These are phyloP conservation scores for Adansonia gregorii DNA, from an alignment of 441 rosid genomes.

Conservation along the genomic window DNA sequence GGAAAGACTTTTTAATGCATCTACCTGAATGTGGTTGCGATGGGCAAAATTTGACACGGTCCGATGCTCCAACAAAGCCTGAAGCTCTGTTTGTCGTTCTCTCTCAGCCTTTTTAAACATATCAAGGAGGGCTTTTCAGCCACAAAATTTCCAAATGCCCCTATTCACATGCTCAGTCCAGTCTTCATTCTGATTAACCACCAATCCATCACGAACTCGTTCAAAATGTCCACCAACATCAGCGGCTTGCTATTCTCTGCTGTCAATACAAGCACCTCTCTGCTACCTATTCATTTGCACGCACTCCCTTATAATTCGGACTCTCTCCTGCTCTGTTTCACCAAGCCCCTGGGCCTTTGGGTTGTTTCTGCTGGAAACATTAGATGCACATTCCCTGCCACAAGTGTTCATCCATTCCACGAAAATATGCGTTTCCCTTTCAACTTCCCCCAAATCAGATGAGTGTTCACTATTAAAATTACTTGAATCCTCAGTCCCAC, in stretches of 20 bases:
- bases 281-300: conserved; percentile 73
- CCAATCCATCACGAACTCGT: conserved; percentile 67
- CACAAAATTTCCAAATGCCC: conserved; percentile 83
- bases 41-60: conserved; percentile 89
- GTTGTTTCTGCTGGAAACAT: conserved; percentile 46
- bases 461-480: conserved; percentile 43
- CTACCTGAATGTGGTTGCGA: conserved; percentile 93
- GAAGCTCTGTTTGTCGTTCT: conserved; percentile 81
- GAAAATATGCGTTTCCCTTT: conserved; percentile 81
- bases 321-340: conserved; percentile 90
- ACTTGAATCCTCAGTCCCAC: conserved; percentile 51
- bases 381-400: conserved; percentile 52
- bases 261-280: conserved; percentile 53
- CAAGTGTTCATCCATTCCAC: conserved; percentile 80
- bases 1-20: conserved; percentile 16
- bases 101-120: conserved; percentile 80
- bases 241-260: conserved; percentile 56
- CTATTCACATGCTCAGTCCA: conserved; percentile 57
- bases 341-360: conserved; percentile 79
- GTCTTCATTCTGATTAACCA: conserved; percentile 51
- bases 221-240: conserved; percentile 62
- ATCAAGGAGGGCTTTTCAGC: conserved; percentile 85
- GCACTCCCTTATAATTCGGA: conserved; percentile 81
- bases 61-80: conserved; percentile 58
- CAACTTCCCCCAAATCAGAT: conserved; percentile 68